A percentile compares a stretch with the other conserved stretches of the same genome.
Conservation (phyloP, 1,284 basidiomycete genomes). For the Sphagnurus paluster region DNA sequence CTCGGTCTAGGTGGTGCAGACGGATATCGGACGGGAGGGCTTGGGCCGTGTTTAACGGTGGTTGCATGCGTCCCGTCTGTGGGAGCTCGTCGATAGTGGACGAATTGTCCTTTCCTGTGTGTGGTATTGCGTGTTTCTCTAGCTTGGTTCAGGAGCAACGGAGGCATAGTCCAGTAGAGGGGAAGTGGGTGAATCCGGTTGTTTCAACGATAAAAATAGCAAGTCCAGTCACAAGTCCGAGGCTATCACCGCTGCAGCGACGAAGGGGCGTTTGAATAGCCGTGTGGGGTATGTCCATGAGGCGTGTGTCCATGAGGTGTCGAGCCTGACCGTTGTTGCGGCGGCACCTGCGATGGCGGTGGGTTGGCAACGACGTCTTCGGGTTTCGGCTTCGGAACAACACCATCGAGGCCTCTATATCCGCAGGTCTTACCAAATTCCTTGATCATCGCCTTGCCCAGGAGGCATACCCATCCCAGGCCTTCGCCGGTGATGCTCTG, state of each 20-base stretch:
- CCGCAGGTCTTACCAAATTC: slow-evolving; percentile 74
- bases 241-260: slow-evolving; percentile 11
- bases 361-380: slow-evolving; percentile 28
- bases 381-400: slow-evolving; percentile 62
- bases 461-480: slow-evolving; percentile 75
- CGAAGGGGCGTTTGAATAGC: slow-evolving; percentile 9
- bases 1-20: not conserved
- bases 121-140: no score
- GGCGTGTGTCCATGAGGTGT: slow-evolving; percentile 23
- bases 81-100: not conserved
- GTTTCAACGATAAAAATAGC: slow-evolving; percentile 14
- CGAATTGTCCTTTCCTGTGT: slow-evolving; percentile 1
- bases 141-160: slow-evolving; percentile 1
- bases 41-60: not conserved
- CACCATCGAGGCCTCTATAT: slow-evolving; percentile 66
- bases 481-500: slow-evolving; percentile 70
- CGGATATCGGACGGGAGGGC: not conserved
- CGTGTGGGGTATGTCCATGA: slow-evolving; percentile 16
- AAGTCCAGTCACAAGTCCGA: not conserved
- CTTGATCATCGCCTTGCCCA: slow-evolving; percentile 79
- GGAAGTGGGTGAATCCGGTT: slow-evolving; percentile 6
- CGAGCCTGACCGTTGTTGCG: slow-evolving; percentile 23
- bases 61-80: not conserved
- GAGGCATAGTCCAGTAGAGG: slow-evolving; percentile 7
- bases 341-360: slow-evolving; percentile 21